Base-by-base conservation (phyloP, 768 basidiomycete species). In the Russula sp. region DNA sequence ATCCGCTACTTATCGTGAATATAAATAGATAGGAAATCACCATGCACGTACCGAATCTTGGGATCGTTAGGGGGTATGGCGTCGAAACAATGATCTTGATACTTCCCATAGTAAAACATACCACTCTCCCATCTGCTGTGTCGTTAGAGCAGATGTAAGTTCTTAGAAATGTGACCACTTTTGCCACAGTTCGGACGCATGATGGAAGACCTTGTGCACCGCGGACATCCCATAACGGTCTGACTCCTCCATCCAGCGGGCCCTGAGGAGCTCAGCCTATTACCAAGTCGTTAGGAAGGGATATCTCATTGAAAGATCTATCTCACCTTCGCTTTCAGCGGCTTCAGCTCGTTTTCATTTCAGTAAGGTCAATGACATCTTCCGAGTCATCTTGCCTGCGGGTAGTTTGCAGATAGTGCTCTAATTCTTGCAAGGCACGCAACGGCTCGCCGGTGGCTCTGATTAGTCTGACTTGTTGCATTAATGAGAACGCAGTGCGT, bases 161-260 rank as follows among this genome's bases (percentile, higher is more conserved):
- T 9, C 32, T 6, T 8, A 49, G n/a, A 44, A 30, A 59, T 51
- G 50, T 49, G n/a, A 69, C 75, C 22, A 86, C 87, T 79, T 79
- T 32, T 81, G 75, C 57, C 80, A 79, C 59, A 83, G 72, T 44
- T 78, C 76, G 1, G 82, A 76, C 8, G 84, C 85, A 10, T 75
- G 76, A 46, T 77, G 73, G 71, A 89, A 88, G 10, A 82, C 80
- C 42, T 79, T 81, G 65, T 85, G 79, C 22, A 97, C 84, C 1
- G 80, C 76, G 22, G 81, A 80, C 22, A 78, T 75, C 13, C 89
- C 90, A 69, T 85, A 95, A 24, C 97, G 81, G 57, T 89, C 92
- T 0, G 91, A 88, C 63, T 98, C 94, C 56, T 86, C 83, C 85
- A 94, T 92, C 94, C 95, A 98, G 16, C 93, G 86, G 16, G 92